A percentile compares a stretch with the other conserved stretches of the same genome.
Evolutionary conservation across 2,329 filamentous ascomycete genomes (phyloP).

Genomic region (Scedosporium aurantiacum): DNA sequence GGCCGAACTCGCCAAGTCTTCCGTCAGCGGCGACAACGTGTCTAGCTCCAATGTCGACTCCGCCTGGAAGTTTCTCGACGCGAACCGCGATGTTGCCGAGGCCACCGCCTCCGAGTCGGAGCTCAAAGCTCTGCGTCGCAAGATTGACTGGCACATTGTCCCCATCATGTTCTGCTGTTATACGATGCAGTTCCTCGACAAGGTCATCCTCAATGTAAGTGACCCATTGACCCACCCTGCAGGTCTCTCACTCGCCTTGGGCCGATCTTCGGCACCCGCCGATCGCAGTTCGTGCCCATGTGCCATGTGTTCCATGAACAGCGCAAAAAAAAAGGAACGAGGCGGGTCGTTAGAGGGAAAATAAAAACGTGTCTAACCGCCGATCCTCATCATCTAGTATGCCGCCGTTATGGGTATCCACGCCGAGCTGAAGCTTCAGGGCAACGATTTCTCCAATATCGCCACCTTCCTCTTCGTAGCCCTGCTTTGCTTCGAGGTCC

Average conservation of each 20-base stretch:
- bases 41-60: slow-evolving; percentile 23
- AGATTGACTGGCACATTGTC: slow-evolving; percentile 47
- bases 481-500: slow-evolving; percentile 46
- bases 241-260: no score
- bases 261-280: neutral
- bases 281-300: neutral
- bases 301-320: neutral
- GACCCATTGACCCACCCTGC: neutral
- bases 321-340: neutral
- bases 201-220: slow-evolving; percentile 50
- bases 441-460: slow-evolving; percentile 52
- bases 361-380: neutral
- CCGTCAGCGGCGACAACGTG: slow-evolving; percentile 9
- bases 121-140: slow-evolving; percentile 36
- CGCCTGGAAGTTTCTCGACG: slow-evolving; percentile 34
- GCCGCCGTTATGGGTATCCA: slow-evolving; percentile 54
- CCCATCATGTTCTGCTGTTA: slow-evolving; percentile 53
- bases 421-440: slow-evolving; percentile 40
- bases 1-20: slow-evolving; percentile 1
- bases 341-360: neutral
- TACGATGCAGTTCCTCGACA: slow-evolving; percentile 53
- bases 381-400: slow-evolving; percentile 31
- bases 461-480: slow-evolving; percentile 54
- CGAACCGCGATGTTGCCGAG: slow-evolving; percentile 26
- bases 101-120: slow-evolving; percentile 21